Base-by-base conservation (phyloP, 148 eudicot species). In the Nepenthes gracilis region DNA sequence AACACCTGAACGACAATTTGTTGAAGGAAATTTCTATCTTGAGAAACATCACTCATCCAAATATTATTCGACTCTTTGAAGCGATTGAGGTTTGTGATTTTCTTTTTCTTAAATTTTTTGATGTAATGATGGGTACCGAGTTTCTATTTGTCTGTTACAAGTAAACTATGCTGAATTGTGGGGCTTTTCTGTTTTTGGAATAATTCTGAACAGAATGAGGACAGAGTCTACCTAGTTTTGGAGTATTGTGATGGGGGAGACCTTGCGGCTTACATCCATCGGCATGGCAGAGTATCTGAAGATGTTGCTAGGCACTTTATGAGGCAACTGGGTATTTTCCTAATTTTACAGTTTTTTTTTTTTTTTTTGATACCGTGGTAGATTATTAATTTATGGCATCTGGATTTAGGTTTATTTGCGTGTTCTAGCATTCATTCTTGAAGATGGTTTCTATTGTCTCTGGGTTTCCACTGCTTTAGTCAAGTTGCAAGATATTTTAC, bases 181-280 rank as follows among this genome's bases (percentile, higher is more conserved):
- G 6, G 48, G 11, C n/a, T 10, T 49, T 49, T 49, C 6, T 2
- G 4, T 49, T 11, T 63, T 52, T 52, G 55, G 58, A 32, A 34
- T 60, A 32, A 14, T 60, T 37, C 12, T 36, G 57, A 23, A 37
- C 33, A 80, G 84, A 80, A 76, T 36, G 76, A 77, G 49, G 78
- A 80, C 34, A 74, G 70, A 57, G 74, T 80, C 35, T 80, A 43
- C 67, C 61, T 80, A 66, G 78, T 80, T 53, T 74, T 80, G 84
- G 84, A 80, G 69, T 80, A 77, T 34, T 80, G 84, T 57, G 74
- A 72, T 36, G 84, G 84, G 32, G 84, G 84, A 1, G 84, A 80
- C 72, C 68, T 80, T 37, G 81, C 78, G 13, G 81, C 64, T 35
- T 80, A 80, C 67, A 74, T 80, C 71, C 66, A 77, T 45, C 70